Conservation (phyloP, 176 grass and related monocot genomes). For the Dactylis glomerata region DNA sequence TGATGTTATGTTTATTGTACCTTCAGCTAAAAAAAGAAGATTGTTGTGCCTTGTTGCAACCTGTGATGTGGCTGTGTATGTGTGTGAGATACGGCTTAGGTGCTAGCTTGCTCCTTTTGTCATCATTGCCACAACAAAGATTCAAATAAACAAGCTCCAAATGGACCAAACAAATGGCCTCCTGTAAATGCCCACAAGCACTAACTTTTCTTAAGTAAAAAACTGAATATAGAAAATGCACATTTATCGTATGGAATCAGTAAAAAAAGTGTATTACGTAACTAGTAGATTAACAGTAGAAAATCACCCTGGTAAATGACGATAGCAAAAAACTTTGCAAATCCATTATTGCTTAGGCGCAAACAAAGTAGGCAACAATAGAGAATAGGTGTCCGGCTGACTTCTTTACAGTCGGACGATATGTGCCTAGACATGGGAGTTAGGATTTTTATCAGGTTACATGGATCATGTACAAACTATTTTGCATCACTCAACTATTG, state of each 20-base stretch:
- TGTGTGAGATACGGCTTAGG: not conserved
- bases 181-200: not conserved
- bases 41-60: not conserved
- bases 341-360: not conserved
- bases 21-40: not conserved
- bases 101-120: not conserved
- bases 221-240: not conserved
- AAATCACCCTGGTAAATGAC: not conserved
- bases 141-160: not conserved
- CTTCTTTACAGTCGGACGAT: constrained; percentile 2
- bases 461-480: constrained; percentile 30
- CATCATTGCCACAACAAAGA: not conserved
- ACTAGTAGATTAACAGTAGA: not conserved
- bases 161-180: not conserved
- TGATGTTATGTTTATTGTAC: not conserved
- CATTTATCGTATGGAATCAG: not conserved
- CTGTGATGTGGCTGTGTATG: not conserved
- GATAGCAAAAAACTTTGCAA: not conserved
- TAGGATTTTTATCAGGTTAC: constrained; percentile 28
- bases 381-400: not conserved
- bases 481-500: not conserved
- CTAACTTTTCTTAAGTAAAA: not conserved
- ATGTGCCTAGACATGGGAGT: constrained; percentile 7
- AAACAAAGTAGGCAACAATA: not conserved
- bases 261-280: no score